Evolutionary conservation across 164 flowering plant genomes (phyloP), one percentile per base, ranked within the genome.

Genomic region (Tetracentron sinense): DNA sequence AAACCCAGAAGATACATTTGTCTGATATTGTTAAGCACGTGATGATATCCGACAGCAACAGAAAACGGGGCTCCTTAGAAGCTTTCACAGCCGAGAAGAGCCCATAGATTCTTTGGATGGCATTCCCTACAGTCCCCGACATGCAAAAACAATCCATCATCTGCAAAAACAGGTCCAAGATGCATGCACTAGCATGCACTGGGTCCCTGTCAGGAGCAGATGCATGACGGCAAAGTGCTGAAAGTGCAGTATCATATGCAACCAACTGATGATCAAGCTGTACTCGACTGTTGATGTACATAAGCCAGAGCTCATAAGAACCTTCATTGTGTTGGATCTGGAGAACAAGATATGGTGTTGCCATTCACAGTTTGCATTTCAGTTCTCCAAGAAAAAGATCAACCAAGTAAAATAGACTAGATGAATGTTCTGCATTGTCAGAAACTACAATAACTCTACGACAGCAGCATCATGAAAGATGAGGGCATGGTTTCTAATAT

Each of bases 251-350:
- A 46, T 83, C 82, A 73, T 86, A 92, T 50, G 93, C 90, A 65
- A 50, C 71, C 67, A 89, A 67, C 46, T 81, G 81, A 64, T 81
- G 85, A 54, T 76, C 74, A 35, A 82, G 77, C 31, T 77, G 75
- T 35, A 56, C 25, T 20, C 95, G 89, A 68, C 87, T 88, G 75
- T 88, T 90, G 77, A 92, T 81, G 80, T 80, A 92, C 79, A 88
- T 70, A 54, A 88, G 87, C 96, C 96, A 90, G 25, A 89, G 84
- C 79, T 80, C 93, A 74, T 89, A 92, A 42, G 91, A 89, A 68
- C 69, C 67, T 59, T 74, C 77, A 67, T 75, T 79, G 50, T 77
- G 72, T 68, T 81, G 78, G 65, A 92, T 81, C 98, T 92, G 91
- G 55, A 71, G 58, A 69, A 71, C 56, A 67, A 77, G 65, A 72